Conservation (phyloP, 2,329 filamentous ascomycete genomes). For the Bipolaris bicolor region DNA sequence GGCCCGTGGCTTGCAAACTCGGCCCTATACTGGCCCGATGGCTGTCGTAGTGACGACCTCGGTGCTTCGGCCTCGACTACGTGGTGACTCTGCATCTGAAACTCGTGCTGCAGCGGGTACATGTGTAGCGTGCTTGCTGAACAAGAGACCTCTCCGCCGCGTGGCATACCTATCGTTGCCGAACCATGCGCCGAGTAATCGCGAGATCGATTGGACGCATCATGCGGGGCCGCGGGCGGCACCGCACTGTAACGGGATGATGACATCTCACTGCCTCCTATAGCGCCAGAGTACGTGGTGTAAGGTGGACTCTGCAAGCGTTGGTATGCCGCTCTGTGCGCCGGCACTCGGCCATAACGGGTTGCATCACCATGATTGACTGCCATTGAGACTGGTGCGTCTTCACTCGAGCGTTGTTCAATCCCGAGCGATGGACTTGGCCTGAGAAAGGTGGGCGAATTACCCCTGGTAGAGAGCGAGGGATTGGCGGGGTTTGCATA, state of each 20-base stretch:
- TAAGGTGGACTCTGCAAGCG: conserved; percentile 18
- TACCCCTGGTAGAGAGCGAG: not conserved
- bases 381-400: conserved; percentile 17
- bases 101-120: not conserved
- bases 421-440: conserved; percentile 7
- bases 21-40: conserved; percentile 9
- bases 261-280: conserved; percentile 3
- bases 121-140: conserved; percentile 14
- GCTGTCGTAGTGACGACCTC: conserved; percentile 11
- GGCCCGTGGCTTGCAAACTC: not conserved
- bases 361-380: not conserved
- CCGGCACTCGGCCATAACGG: conserved; percentile 20
- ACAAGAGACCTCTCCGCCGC: conserved; percentile 10
- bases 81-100: not conserved
- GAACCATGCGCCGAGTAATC: conserved; percentile 1
- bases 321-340: conserved; percentile 24
- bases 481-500: not conserved
- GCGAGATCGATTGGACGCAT: conserved; percentile 21
- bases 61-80: not conserved
- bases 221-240: conserved; percentile 15
- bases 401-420: conserved; percentile 33
- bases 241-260: conserved; percentile 20
- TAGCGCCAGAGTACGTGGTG: conserved; percentile 6
- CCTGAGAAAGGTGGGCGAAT: conserved; percentile 8
- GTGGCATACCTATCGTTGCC: not conserved